Evolutionary conservation across 2,329 filamentous ascomycete genomes (phyloP).

Genomic region (Ophiostoma piceae): DNA sequence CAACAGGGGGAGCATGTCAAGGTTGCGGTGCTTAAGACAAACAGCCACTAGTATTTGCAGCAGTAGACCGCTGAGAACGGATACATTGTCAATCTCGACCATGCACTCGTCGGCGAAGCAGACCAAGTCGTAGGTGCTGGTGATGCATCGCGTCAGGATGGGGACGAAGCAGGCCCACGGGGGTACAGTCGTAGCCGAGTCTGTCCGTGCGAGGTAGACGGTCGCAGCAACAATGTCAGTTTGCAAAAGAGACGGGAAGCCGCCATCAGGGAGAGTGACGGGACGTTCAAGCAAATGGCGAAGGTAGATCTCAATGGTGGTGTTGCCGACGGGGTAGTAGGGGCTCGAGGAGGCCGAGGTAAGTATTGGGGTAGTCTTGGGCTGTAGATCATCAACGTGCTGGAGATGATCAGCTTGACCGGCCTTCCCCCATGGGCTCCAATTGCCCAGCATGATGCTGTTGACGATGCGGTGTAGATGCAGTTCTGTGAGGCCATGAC

Average conservation of each 20-base stretch:
- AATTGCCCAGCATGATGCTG: background rate
- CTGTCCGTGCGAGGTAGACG: background rate
- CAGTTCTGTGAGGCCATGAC: background rate
- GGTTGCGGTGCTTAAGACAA: background rate
- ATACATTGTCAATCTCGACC: background rate
- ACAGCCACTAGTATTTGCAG: background rate
- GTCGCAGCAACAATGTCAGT: background rate
- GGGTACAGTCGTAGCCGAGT: background rate
- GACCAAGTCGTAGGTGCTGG: background rate
- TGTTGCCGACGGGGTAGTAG: background rate
- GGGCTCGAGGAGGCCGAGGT: background rate
- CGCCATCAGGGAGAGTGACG: background rate
- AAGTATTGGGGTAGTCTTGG: background rate
- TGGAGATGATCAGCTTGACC: background rate
- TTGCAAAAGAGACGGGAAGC: background rate
- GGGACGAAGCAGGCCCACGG: background rate
- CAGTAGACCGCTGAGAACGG: background rate
- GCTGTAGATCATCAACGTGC: background rate
- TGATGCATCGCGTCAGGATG: background rate
- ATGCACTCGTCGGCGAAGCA: background rate
- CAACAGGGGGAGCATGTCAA: background rate
- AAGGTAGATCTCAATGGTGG: background rate
- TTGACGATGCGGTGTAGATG: background rate
- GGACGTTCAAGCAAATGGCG: background rate
- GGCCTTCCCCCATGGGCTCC: background rate